phyloP scores from a whole-genome alignment of 192 early-diverging fungal species.

The Phycomyces nitens region DNA sequence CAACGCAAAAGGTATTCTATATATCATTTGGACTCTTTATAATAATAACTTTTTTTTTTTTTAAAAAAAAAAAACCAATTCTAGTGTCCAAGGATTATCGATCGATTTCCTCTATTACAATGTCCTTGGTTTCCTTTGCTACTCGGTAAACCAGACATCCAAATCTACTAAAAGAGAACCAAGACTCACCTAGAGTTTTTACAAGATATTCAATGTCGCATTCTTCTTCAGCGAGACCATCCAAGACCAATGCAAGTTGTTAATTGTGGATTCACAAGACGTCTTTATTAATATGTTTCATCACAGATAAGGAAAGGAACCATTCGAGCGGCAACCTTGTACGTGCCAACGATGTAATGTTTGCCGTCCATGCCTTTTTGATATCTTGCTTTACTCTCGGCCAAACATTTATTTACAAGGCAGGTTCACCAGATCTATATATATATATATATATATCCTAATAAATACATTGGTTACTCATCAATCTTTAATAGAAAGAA shows the following conservation, averaged over 20 bases:
- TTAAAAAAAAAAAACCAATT: no score
- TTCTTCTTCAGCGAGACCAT: slow-evolving; percentile 66
- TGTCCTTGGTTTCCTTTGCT: slow-evolving; percentile 81
- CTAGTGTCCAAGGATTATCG: slow-evolving; percentile 78
- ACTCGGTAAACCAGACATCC: slow-evolving; percentile 49
- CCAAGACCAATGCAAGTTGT: slow-evolving; percentile 56
- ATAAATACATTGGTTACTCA: not conserved
- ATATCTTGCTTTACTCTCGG: slow-evolving; percentile 56
- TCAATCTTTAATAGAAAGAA: slow-evolving; percentile 32
- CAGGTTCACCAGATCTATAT: slow-evolving; percentile 30
- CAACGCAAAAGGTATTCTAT: slow-evolving; percentile 55
- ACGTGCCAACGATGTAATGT: slow-evolving; percentile 81
- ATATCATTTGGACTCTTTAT: not conserved
- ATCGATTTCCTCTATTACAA: slow-evolving; percentile 90
- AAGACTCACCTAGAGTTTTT: no score
- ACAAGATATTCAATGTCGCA: slow-evolving; percentile 68
- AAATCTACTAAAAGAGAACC: not conserved
- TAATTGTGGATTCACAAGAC: not conserved
- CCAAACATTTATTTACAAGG: slow-evolving; percentile 69
- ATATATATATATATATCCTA: not conserved
- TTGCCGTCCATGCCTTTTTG: slow-evolving; percentile 79
- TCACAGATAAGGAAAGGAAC: slow-evolving; percentile 54
- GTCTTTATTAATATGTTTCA: not conserved
- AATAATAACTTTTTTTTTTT: not conserved
- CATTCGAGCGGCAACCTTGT: slow-evolving; percentile 69